Conservation (phyloP, 2,329 filamentous ascomycete genomes). For the Aspergillus intermedius region DNA sequence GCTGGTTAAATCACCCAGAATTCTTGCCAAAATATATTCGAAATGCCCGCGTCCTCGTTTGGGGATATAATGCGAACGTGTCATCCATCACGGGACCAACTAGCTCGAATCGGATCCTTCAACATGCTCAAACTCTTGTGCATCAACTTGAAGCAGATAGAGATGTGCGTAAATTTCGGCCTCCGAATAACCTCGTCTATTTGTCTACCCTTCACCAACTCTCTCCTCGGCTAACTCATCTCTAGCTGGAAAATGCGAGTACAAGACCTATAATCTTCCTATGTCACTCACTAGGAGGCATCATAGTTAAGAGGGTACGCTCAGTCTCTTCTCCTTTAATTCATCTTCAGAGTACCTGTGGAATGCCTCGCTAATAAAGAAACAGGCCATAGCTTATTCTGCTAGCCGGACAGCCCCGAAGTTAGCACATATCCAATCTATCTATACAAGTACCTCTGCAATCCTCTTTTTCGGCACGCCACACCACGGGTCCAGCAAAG, state of each 20-base stretch:
- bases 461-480: slow-evolving; percentile 35
- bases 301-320: slow-evolving; percentile 36
- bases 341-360: neutral
- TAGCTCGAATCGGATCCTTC: slow-evolving; percentile 25
- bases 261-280: slow-evolving; percentile 36
- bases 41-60: slow-evolving; percentile 24
- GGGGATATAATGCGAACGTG: slow-evolving; percentile 28
- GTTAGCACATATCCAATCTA: slow-evolving; percentile 27
- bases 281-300: slow-evolving; percentile 37
- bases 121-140: slow-evolving; percentile 33
- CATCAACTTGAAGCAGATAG: slow-evolving; percentile 29
- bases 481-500: slow-evolving; percentile 30
- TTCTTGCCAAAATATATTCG: slow-evolving; percentile 26
- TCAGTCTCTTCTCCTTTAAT: neutral
- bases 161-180: slow-evolving; percentile 14
- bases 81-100: slow-evolving; percentile 15
- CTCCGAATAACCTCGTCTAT: neutral
- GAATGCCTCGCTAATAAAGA: neutral
- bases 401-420: slow-evolving; percentile 16
- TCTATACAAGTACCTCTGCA: slow-evolving; percentile 32
- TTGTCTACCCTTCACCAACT: neutral
- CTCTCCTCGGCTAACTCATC: slow-evolving; percentile 4
- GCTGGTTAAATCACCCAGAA: slow-evolving; percentile 29
- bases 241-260: slow-evolving; percentile 24
- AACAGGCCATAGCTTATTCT: slow-evolving; percentile 31